phyloP scores from a whole-genome alignment of 352 stramenopile species.

The Sclerospora graminicola region DNA sequence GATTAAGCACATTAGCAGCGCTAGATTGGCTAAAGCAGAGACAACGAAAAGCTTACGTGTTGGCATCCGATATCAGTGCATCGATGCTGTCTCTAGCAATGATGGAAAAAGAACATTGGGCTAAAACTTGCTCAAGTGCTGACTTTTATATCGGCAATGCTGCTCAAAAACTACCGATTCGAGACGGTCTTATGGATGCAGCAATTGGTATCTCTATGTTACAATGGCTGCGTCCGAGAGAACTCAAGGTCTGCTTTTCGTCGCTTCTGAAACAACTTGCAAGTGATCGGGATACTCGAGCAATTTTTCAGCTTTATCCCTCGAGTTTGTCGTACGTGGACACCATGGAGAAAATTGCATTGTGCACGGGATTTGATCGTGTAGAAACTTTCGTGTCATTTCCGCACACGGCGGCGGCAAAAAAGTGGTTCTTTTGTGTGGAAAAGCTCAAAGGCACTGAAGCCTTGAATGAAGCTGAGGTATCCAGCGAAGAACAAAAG shows the following conservation, averaged over 20 bases:
- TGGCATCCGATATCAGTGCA: constrained; percentile 69
- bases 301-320: constrained; percentile 71
- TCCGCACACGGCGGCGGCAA: constrained; percentile 47
- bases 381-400: constrained; percentile 62
- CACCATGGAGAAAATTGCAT: constrained; percentile 44
- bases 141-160: constrained; percentile 65
- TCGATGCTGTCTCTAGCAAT: constrained; percentile 53
- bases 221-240: constrained; percentile 60
- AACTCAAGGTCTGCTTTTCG: constrained; percentile 46
- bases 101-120: constrained; percentile 1
- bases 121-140: constrained; percentile 2
- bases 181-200: constrained; percentile 24
- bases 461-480: constrained; percentile 3
- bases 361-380: constrained; percentile 32
- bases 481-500: constrained; percentile 1
- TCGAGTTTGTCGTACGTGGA: constrained; percentile 35
- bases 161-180: constrained; percentile 48
- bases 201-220: constrained; percentile 78
- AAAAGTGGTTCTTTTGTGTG: constrained; percentile 68
- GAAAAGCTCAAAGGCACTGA: constrained; percentile 12
- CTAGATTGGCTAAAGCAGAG: constrained; percentile 36
- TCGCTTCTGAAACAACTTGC: constrained; percentile 33
- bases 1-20: constrained; percentile 48
- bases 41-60: constrained; percentile 21
- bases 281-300: constrained; percentile 4